Evolutionary conservation across 208 protist species (phyloP).

Genomic region (Endotrypanum monterogeii): DNA sequence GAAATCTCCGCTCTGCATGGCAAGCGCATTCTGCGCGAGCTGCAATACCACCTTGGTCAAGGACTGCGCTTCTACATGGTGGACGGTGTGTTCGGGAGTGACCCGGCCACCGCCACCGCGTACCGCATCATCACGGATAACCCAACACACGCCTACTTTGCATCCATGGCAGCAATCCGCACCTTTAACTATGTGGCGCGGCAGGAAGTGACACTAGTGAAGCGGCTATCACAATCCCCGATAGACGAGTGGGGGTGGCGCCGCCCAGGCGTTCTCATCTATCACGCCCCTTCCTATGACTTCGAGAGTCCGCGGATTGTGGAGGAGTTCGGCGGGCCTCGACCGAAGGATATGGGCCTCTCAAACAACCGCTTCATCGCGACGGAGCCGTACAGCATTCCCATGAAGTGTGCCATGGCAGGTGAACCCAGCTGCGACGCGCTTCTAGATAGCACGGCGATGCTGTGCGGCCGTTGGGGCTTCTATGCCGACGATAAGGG

Average conservation of each 20-base stretch:
- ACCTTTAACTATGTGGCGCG: conserved; percentile 85
- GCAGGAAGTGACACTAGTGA: conserved; percentile 86
- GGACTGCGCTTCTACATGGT: conserved; percentile 89
- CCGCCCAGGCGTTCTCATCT: conserved; percentile 78
- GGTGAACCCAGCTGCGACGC: conserved; percentile 80
- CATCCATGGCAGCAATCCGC: conserved; percentile 77
- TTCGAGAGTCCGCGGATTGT: conserved; percentile 89
- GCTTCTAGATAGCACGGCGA: conserved; percentile 74
- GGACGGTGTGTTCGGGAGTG: conserved; percentile 86
- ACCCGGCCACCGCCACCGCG: conserved; percentile 67
- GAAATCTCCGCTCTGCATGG: conserved; percentile 75
- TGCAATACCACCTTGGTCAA: conserved; percentile 90
- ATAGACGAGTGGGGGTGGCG: conserved; percentile 92
- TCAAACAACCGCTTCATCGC: conserved; percentile 71
- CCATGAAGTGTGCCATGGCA: conserved; percentile 85
- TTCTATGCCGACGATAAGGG: conserved; percentile 90
- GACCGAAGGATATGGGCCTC: conserved; percentile 82
- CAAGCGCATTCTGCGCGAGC: conserved; percentile 86
- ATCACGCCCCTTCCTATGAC: conserved; percentile 84
- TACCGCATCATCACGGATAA: conserved; percentile 92
- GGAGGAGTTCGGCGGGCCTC: conserved; percentile 91
- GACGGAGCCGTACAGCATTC: conserved; percentile 89
- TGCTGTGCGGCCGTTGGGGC: conserved; percentile 86
- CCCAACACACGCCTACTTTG: conserved; percentile 87
- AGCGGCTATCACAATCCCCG: conserved; percentile 81